phyloP scores from a whole-genome alignment of 352 stramenopile species.

The Globisporangium solare region DNA sequence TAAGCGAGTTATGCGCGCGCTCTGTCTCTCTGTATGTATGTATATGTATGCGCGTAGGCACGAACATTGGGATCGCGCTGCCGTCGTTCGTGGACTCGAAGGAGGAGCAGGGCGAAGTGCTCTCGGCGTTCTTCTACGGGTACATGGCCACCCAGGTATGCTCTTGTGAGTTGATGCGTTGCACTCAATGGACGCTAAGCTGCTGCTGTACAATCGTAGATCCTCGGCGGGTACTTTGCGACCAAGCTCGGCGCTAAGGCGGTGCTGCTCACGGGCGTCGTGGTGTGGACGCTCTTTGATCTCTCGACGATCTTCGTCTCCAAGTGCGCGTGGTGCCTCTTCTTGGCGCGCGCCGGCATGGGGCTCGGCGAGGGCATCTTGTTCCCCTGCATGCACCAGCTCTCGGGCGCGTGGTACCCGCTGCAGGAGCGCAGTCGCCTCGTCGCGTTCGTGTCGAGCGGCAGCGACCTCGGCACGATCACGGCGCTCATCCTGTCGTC shows the following conservation, averaged over 20 bases:
- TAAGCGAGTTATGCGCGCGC: not conserved
- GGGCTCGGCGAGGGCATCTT: constrained; percentile 82
- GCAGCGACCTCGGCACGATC: constrained; percentile 80
- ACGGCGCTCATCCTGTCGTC: constrained; percentile 72
- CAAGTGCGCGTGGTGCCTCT: constrained; percentile 60
- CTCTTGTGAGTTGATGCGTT: no score
- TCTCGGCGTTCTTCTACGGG: constrained; percentile 86
- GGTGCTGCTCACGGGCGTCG: constrained; percentile 68
- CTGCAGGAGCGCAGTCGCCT: constrained; percentile 77
- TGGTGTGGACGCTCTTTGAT: constrained; percentile 84
- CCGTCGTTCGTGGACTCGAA: constrained; percentile 72
- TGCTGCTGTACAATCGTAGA: constrained; percentile 26
- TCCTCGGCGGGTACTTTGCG: constrained; percentile 71
- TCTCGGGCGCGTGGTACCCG: constrained; percentile 80
- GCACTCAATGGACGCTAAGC: not conserved
- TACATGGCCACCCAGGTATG: constrained; percentile 84
- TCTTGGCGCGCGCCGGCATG: constrained; percentile 74
- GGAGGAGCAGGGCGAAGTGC: constrained; percentile 70
- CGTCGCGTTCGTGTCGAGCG: constrained; percentile 70
- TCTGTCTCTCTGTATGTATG: not conserved
- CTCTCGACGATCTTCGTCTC: constrained; percentile 67
- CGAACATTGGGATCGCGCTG: constrained; percentile 85
- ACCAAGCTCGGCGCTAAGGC: constrained; percentile 63
- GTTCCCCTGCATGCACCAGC: constrained; percentile 87
- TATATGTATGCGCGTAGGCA: no score